Percentiles rank a stretch among this genome's conserved stretches.
These are phyloP conservation scores for Exophiala sp. DNA, from an alignment of 2,329 filamentous ascomycete species.

Conservation along the genomic window DNA sequence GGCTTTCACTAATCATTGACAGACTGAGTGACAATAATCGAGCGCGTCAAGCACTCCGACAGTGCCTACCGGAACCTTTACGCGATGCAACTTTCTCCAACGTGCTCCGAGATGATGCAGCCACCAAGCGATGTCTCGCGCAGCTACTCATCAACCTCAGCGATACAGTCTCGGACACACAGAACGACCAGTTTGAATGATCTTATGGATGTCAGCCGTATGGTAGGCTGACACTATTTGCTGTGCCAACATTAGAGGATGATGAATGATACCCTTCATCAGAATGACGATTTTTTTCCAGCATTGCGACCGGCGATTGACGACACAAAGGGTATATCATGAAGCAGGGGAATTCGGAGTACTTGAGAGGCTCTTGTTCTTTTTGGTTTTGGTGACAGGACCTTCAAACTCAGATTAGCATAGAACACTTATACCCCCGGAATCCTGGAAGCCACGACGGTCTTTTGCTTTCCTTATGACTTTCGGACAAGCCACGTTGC, in stretches of 20 bases:
- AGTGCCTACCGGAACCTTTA: slow-evolving; percentile 97
- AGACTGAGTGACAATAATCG: slow-evolving; percentile 94
- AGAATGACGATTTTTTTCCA: slow-evolving; percentile 19
- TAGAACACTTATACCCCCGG: slow-evolving; percentile 18
- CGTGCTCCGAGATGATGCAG: slow-evolving; percentile 91
- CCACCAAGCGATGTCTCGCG: slow-evolving; percentile 94
- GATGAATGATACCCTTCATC: slow-evolving; percentile 20
- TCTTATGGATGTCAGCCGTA: slow-evolving; percentile 3
- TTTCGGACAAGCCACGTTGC: not conserved
- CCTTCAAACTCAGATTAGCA: slow-evolving; percentile 10
- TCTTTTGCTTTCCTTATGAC: not conserved
- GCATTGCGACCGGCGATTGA: slow-evolving; percentile 21
- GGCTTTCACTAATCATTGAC: slow-evolving; percentile 12
- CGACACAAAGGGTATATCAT: slow-evolving; percentile 17
- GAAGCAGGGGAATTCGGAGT: slow-evolving; percentile 19
- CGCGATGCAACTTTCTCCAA: slow-evolving; percentile 95
- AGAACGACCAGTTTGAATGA: slow-evolving; percentile 29
- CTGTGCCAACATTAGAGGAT: slow-evolving; percentile 16
- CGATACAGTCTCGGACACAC: slow-evolving; percentile 65
- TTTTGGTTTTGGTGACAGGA: slow-evolving; percentile 11
- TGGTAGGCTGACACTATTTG: slow-evolving; percentile 10
- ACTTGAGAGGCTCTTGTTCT: slow-evolving; percentile 10
- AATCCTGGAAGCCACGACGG: not conserved
- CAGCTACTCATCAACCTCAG: slow-evolving; percentile 94
- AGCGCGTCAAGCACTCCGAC: slow-evolving; percentile 85